Evolutionary conservation across 2,329 filamentous ascomycete species (phyloP), one percentile per base, ranked within the genome.

Genomic region (Colletotrichum sp.): DNA sequence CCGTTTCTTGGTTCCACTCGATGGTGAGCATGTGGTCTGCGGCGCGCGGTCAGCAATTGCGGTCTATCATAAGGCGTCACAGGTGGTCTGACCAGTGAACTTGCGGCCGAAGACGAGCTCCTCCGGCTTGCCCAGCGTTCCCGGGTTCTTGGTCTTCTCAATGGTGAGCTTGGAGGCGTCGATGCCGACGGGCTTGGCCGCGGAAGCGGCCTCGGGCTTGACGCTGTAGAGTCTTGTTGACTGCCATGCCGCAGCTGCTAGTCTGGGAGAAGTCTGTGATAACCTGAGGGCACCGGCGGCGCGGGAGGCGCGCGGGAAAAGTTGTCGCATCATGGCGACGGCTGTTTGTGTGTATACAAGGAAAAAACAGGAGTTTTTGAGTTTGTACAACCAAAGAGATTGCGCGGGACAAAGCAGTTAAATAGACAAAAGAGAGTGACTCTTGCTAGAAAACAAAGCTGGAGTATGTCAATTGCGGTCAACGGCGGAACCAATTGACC

Each of bases 11-110:
- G 71, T 94, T 96, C 97, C 97, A 99, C 89, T 98, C 96, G 80
- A 98, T 91, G 76, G 94, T 93, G 82, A 99, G 93, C 96, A 99
- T 99, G 88, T 99, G 97, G 88, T 99, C 97, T 98, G 83, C 55
- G 30, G 49, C 39, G 30, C 44, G 30, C 21, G 49, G 32, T 49
- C 59, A 57, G 34, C 30, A 24, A 39, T 49, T 49, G 36, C 55
- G 67, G 44, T 52, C 63, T 15, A 5, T 18, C 10, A 6, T 10
- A 26, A 77, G n/a, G 62, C 32, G 10, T 36, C n/a, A 15, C 39
- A 39, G 15, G 8, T 60, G 32, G 32, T 26, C 72, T 71, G 44
- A 96, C 95, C 96, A 81, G 97, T 98, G 86, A 99, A 99, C 66
- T 93, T 94, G 79, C 92, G 92, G 78, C 97, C 97, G 85, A 99